phyloP scores from a whole-genome alignment of 345 rosid genomes.

The Clausena lansium region DNA sequence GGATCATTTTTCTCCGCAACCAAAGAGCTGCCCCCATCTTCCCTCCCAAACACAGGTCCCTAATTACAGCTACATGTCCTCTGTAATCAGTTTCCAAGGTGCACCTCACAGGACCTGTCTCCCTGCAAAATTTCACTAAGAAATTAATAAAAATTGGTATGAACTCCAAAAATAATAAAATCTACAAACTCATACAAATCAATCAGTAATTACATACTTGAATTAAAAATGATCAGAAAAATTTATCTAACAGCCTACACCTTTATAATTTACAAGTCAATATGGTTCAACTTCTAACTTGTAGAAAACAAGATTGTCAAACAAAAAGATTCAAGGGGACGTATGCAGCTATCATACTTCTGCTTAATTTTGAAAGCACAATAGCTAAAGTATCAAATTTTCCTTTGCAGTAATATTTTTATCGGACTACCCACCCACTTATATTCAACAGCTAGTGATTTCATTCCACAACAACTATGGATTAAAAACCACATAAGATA shows the following conservation, averaged over 20 bases:
- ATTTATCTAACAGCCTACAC: background rate
- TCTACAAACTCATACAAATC: background rate
- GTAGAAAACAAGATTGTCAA: background rate
- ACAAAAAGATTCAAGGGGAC: too few relatives aligned
- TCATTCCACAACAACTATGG: background rate
- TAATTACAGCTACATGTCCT: slow-evolving; percentile 32
- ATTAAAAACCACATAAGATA: background rate
- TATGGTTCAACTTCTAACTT: background rate
- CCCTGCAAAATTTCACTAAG: slow-evolving; percentile 44
- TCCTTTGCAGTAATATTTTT: too few relatives aligned
- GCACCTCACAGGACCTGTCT: slow-evolving; percentile 22
- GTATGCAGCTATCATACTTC: too few relatives aligned
- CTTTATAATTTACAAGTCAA: background rate
- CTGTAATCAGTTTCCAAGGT: slow-evolving; percentile 26
- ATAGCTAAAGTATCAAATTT: too few relatives aligned
- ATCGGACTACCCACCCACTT: too few relatives aligned
- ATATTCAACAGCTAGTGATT: background rate
- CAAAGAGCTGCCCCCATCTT: slow-evolving; percentile 66
- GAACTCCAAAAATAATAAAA: background rate
- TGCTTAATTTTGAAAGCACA: too few relatives aligned
- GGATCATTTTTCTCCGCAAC: slow-evolving; percentile 53
- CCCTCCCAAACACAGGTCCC: slow-evolving; percentile 55
- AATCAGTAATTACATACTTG: background rate
- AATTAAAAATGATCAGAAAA: background rate
- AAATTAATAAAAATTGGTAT: slow-evolving; percentile 3